phyloP scores from a whole-genome alignment of 140 eudicot species.

The Senecio squalidus region DNA sequence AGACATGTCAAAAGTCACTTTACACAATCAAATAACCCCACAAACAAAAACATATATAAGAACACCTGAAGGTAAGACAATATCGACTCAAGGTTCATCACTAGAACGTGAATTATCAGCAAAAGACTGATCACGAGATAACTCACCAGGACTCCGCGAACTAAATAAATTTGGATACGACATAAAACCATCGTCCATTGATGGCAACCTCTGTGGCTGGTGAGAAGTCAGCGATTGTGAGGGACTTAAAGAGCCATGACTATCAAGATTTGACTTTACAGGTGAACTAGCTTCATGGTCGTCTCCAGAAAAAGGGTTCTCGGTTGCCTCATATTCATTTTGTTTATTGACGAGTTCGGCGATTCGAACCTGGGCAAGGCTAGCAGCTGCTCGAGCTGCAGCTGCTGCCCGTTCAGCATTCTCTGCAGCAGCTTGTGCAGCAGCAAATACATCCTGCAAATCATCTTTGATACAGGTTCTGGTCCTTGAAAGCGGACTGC shows the following conservation, averaged over 20 bases:
- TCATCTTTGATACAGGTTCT: conserved; percentile 44
- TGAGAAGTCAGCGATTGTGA: conserved; percentile 30
- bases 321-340: conserved; percentile 33
- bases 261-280: conserved; percentile 24
- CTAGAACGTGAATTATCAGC: conserved; percentile 30
- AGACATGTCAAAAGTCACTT: conserved; percentile 7
- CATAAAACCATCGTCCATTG: conserved; percentile 73
- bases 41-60: conserved; percentile 5
- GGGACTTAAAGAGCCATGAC: conserved; percentile 26
- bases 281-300: neutral
- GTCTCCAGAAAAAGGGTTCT: conserved; percentile 57
- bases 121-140: conserved; percentile 44
- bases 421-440: conserved; percentile 88
- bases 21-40: conserved; percentile 1
- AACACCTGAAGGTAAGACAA: neutral
- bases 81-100: conserved; percentile 25
- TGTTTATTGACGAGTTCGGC: conserved; percentile 57
- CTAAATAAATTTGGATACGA: conserved; percentile 77
- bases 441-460: conserved; percentile 68
- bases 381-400: conserved; percentile 85
- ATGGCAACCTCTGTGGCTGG: conserved; percentile 69
- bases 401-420: conserved; percentile 89
- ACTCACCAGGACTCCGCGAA: conserved; percentile 34
- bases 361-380: conserved; percentile 70
- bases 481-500: conserved; percentile 25